These are phyloP conservation scores for Xanthoconium stramineum DNA, from an alignment of 768 basidiomycete species.

Conservation along the genomic window DNA sequence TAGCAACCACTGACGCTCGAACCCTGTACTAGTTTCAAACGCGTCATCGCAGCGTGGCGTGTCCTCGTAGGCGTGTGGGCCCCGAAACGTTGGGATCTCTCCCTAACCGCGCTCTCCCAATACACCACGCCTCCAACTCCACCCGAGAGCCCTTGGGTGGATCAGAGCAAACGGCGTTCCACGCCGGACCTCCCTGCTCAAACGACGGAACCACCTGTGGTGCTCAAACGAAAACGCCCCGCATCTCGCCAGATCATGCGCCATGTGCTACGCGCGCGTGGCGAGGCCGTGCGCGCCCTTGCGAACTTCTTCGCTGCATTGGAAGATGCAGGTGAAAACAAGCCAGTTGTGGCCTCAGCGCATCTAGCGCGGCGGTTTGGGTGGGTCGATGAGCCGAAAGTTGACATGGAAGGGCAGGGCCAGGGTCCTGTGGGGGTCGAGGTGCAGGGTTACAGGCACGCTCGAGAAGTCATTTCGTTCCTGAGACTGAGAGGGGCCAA, in stretches of 20 bases:
- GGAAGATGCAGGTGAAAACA: constrained; percentile 42
- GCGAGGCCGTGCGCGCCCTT: constrained; percentile 75
- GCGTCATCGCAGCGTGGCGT: constrained; percentile 90
- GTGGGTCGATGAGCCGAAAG: constrained; percentile 35
- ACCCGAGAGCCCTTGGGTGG: constrained; percentile 70
- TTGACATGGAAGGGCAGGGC: constrained; percentile 14
- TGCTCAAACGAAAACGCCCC: constrained; percentile 42
- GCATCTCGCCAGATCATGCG: constrained; percentile 83
- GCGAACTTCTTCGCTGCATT: constrained; percentile 70
- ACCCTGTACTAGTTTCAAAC: constrained; percentile 61
- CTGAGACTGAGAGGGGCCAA: constrained; percentile 70
- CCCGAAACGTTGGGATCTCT: constrained; percentile 79
- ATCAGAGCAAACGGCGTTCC: constrained; percentile 41
- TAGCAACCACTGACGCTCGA: constrained; percentile 18
- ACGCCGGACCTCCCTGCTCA: constrained; percentile 23
- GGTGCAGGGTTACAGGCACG: constrained; percentile 56
- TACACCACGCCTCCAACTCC: constrained; percentile 68
- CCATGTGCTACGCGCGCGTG: constrained; percentile 84
- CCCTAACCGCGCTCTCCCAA: constrained; percentile 65
- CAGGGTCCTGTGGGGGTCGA: constrained; percentile 27
- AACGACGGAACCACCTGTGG: constrained; percentile 37
- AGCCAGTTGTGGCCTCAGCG: constrained; percentile 45
- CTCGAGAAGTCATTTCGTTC: constrained; percentile 70
- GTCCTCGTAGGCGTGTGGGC: constrained; percentile 95
- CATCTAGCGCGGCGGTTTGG: constrained; percentile 48